Evolutionary conservation across 2,329 filamentous ascomycete genomes (phyloP).

Genomic region (Geoglossum cookeanum): DNA sequence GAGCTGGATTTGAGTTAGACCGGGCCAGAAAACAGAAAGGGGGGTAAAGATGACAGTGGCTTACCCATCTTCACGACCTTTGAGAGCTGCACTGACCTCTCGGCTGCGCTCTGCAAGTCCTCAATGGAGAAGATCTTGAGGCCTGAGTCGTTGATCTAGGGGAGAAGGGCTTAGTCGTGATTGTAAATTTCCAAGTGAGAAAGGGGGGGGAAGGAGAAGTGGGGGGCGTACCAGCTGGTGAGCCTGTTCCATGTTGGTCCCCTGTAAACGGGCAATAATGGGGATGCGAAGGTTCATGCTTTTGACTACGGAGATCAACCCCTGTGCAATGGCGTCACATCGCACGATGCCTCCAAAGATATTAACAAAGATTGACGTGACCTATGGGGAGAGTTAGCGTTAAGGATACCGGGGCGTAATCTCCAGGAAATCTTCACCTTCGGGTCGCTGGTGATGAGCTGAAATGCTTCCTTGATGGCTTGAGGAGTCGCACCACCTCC

Average conservation of each 20-base stretch:
- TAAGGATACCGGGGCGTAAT: not conserved
- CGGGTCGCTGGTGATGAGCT: constrained; percentile 93
- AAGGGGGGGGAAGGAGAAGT: not conserved
- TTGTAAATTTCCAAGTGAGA: not conserved
- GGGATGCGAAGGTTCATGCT: constrained; percentile 90
- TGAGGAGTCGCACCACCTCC: constrained; percentile 92
- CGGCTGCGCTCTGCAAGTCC: constrained; percentile 87
- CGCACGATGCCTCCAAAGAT: constrained; percentile 98
- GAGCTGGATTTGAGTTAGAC: constrained; percentile 33
- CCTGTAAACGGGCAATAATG: constrained; percentile 91
- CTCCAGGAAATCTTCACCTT: constrained; percentile 29
- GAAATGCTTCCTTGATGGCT: constrained; percentile 93
- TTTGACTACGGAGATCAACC: constrained; percentile 86
- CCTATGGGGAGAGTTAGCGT: constrained; percentile 19
- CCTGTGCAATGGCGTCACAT: constrained; percentile 92
- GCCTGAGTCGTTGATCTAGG: constrained; percentile 81
- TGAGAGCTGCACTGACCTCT: constrained; percentile 96
- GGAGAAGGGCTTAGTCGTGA: not conserved
- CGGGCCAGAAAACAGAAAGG: constrained; percentile 8
- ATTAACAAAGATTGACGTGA: constrained; percentile 98
- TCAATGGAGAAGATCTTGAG: constrained; percentile 99
- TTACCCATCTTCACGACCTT: constrained; percentile 97
- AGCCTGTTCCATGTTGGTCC: constrained; percentile 93
- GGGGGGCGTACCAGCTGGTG: constrained; percentile 49
- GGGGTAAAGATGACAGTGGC: constrained; percentile 17